These are phyloP conservation scores for Syzygium aromaticum DNA, from an alignment of 345 rosid species.

Conservation along the genomic window DNA sequence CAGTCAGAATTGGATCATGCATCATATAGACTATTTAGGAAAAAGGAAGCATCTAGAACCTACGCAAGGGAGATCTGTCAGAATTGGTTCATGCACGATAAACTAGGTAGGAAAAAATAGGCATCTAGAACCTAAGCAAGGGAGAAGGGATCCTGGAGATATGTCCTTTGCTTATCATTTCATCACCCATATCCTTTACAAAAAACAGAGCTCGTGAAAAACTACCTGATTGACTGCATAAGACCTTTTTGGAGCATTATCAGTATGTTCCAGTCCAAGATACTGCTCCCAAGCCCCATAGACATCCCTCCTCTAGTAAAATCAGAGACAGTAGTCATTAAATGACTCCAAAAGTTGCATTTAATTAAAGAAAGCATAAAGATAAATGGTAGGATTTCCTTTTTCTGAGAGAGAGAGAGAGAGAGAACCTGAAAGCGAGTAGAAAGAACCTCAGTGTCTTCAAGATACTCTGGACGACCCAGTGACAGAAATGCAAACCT, in stretches of 20 bases:
- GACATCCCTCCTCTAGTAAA: conserved; percentile 42
- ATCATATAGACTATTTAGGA: neutral
- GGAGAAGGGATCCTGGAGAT: neutral
- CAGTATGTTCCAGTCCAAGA: conserved; percentile 65
- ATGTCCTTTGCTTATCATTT: neutral
- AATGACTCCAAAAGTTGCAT: neutral
- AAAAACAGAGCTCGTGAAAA: neutral
- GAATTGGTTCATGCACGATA: neutral
- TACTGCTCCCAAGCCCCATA: conserved; percentile 82
- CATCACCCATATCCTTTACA: neutral
- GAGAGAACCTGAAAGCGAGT: conserved; percentile 51
- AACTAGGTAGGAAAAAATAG: too few relatives aligned
- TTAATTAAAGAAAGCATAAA: neutral
- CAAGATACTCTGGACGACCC: conserved; percentile 66
- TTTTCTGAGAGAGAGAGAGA: neutral
- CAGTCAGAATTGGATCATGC: neutral
- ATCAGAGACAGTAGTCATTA: neutral
- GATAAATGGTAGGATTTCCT: neutral
- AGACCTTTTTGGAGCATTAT: conserved; percentile 53
- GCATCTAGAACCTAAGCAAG: neutral
- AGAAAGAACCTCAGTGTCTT: conserved; percentile 47
- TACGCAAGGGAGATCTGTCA: neutral
- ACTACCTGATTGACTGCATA: conserved; percentile 53
- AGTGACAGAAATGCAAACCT: conserved; percentile 63
- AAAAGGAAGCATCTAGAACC: neutral